Conservation (phyloP, 148 eudicot species). For the Euryodendron excelsum region DNA sequence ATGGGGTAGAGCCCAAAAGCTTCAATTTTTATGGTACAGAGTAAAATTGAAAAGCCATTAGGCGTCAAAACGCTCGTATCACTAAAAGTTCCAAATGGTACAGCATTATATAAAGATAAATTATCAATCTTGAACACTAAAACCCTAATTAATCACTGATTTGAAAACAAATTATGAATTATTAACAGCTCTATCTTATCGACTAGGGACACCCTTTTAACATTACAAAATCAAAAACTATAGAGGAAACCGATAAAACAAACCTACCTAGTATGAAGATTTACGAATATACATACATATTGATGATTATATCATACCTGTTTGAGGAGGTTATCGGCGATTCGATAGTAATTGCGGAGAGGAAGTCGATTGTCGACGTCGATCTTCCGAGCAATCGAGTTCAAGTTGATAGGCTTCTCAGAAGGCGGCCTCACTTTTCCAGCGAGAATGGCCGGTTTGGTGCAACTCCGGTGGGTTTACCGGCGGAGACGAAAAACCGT, state of each 20-base stretch:
- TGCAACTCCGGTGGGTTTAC: neutral
- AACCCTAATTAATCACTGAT: neutral
- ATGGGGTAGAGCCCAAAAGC: too few species aligned
- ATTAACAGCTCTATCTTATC: too few species aligned
- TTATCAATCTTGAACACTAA: neutral
- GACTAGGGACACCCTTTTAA: too few species aligned
- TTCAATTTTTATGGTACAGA: too few species aligned
- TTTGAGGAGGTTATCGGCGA: conserved; percentile 90
- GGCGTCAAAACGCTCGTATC: neutral
- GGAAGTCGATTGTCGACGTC: conserved; percentile 84
- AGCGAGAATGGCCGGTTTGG: too few species aligned
- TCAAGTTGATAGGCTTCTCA: conserved; percentile 45
- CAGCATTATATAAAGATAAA: too few species aligned
- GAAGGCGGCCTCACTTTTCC: conserved; percentile 49
- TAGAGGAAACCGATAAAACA: too few species aligned
- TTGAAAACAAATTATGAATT: too few species aligned
- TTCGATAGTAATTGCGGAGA: conserved; percentile 80
- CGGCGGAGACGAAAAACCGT: too few species aligned
- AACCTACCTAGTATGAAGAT: too few species aligned
- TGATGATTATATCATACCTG: conserved; percentile 68
- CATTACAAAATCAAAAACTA: neutral
- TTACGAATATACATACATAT: too few species aligned
- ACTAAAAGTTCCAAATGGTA: too few species aligned
- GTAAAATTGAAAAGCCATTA: neutral
- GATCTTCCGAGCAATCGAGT: conserved; percentile 52